Evolutionary conservation across 495 filamentous ascomycete genomes (phyloP).

Genomic region (Penicillium tannophilum): DNA sequence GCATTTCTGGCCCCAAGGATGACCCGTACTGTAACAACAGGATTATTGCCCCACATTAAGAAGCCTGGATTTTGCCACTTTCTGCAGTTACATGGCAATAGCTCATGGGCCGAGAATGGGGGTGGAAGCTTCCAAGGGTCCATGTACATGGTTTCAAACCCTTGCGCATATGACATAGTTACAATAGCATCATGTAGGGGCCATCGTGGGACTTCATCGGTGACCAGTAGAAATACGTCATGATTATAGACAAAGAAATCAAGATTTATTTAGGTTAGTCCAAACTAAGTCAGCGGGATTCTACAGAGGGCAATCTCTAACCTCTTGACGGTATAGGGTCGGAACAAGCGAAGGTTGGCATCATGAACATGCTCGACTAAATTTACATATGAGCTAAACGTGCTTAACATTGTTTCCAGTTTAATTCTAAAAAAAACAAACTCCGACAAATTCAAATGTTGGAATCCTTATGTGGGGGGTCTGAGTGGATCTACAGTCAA

Average conservation of each 20-base stretch:
- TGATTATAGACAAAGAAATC: background rate
- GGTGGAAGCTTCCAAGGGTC: background rate
- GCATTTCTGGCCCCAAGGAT: background rate
- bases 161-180: background rate
- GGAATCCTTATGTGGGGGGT: background rate
- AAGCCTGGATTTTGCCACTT: background rate
- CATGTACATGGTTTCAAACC: background rate
- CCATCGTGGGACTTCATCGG: background rate
- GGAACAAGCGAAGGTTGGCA: background rate
- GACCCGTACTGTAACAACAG: background rate
- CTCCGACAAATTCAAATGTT: background rate
- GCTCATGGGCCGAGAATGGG: background rate
- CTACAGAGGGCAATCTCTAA: no score
- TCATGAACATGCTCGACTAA: background rate
- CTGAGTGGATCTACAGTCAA: background rate
- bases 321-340: no score
- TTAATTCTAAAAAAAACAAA: background rate
- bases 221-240: background rate
- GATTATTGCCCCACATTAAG: background rate
- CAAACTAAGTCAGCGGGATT: no score
- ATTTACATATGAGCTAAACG: background rate
- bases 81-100: background rate
- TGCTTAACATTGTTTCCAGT: background rate
- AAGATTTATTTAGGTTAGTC: background rate
- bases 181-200: background rate